A percentile compares a stretch with the other conserved stretches of the same genome.
These are phyloP conservation scores for Aspergillus coremiiformis DNA, from an alignment of 495 filamentous ascomycete genomes.

Conservation along the genomic window DNA sequence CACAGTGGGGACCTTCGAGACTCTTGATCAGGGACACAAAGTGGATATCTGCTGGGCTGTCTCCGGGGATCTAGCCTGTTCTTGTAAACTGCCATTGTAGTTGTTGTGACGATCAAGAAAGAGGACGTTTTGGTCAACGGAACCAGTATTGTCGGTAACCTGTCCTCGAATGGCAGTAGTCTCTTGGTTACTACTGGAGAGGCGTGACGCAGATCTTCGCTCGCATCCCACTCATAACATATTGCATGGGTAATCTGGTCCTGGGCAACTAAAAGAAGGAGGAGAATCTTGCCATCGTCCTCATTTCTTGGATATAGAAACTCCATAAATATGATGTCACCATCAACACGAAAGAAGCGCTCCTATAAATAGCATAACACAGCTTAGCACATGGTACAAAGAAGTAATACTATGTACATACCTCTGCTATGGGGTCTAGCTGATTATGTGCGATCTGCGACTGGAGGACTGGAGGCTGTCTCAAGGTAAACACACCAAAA, in stretches of 20 bases:
- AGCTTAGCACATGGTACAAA: background rate
- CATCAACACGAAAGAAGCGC: slow-evolving; percentile 53
- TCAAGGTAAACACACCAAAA: slow-evolving; percentile 50
- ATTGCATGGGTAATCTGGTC: slow-evolving; percentile 54
- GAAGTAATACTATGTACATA: slow-evolving; percentile 11
- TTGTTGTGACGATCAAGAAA: slow-evolving; percentile 56
- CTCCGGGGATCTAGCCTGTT: slow-evolving; percentile 37
- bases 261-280: slow-evolving; percentile 63
- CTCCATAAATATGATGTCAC: slow-evolving; percentile 75
- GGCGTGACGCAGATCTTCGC: slow-evolving; percentile 26
- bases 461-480: slow-evolving; percentile 23
- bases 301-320: slow-evolving; percentile 66
- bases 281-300: slow-evolving; percentile 59
- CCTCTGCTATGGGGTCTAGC: slow-evolving; percentile 32
- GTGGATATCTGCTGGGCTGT: slow-evolving; percentile 23
- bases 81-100: slow-evolving; percentile 53
- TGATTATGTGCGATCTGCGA: slow-evolving; percentile 26
- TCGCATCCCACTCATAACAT: slow-evolving; percentile 68
- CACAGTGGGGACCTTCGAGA: slow-evolving; percentile 32
- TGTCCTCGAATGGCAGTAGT: slow-evolving; percentile 50
- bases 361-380: slow-evolving; percentile 27
- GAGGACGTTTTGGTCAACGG: slow-evolving; percentile 58
- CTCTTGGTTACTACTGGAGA: slow-evolving; percentile 39
- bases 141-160: slow-evolving; percentile 58
- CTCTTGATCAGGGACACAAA: slow-evolving; percentile 24